A percentile compares a stretch with the other conserved stretches of the same genome.
Conservation (phyloP, 75 land plant genomes). For the Pinus taeda region DNA sequence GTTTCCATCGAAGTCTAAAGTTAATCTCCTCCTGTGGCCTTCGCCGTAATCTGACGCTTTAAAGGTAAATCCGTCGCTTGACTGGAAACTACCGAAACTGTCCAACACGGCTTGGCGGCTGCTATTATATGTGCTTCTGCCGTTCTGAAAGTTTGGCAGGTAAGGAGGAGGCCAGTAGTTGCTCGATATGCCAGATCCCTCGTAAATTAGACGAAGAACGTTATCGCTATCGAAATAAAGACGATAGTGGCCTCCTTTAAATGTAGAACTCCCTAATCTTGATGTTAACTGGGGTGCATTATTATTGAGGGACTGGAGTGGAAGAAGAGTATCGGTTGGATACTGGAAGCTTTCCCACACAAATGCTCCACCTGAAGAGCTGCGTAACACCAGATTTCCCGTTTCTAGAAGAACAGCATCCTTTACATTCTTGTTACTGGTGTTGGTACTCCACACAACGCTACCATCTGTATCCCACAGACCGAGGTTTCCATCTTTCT, state of each 20-base stretch:
- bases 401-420: not conserved
- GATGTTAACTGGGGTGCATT: not conserved
- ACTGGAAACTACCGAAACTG: slow-evolving; percentile 22
- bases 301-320: slow-evolving; percentile 11
- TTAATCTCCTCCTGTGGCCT: slow-evolving; percentile 30
- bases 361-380: not conserved
- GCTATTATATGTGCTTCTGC: slow-evolving; percentile 20
- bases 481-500: slow-evolving; percentile 6
- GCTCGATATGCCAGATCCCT: not conserved
- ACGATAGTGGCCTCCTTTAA: not conserved
- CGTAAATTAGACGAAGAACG: not conserved
- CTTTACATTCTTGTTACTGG: not conserved
- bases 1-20: slow-evolving; percentile 54
- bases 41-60: slow-evolving; percentile 35
- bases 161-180: not conserved
- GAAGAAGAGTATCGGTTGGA: slow-evolving; percentile 31
- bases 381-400: slow-evolving; percentile 24
- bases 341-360: slow-evolving; percentile 33
- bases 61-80: slow-evolving; percentile 31
- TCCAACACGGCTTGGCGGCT: slow-evolving; percentile 27
- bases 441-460: slow-evolving; percentile 16
- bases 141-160: not conserved
- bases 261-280: not conserved
- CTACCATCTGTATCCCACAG: slow-evolving; percentile 1
- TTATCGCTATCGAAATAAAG: slow-evolving; percentile 6